These are phyloP conservation scores for Aspergillus kassunensis DNA, from an alignment of 495 filamentous ascomycete species.

Conservation along the genomic window DNA sequence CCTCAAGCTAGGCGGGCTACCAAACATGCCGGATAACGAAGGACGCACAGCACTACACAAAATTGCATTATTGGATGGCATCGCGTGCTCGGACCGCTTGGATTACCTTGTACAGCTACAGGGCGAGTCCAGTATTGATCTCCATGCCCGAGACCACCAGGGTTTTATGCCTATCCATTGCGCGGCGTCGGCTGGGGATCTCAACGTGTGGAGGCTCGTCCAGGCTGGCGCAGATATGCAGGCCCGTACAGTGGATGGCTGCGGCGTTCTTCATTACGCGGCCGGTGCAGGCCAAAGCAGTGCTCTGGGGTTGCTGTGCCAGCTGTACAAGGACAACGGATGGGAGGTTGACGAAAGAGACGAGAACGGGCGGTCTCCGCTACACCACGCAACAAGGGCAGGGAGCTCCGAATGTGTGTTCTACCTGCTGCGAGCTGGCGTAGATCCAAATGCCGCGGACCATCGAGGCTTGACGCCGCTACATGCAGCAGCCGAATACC, in stretches of 20 bases:
- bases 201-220: constrained; percentile 2
- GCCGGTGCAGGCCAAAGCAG: constrained; percentile 12
- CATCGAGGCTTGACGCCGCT: not conserved
- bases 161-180: constrained; percentile 81
- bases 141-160: constrained; percentile 75
- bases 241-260: constrained; percentile 1
- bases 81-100: too few species aligned
- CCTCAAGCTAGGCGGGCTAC: not conserved
- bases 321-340: not conserved
- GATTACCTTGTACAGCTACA: constrained; percentile 1
- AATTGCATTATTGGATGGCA: not conserved
- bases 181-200: constrained; percentile 32
- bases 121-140: constrained; percentile 47
- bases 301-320: constrained; percentile 9
- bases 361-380: constrained; percentile 5
- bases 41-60: constrained; percentile 6
- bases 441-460: not conserved
- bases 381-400: constrained; percentile 7
- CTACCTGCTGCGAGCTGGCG: not conserved
- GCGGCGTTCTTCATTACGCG: constrained; percentile 14
- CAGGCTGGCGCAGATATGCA: constrained; percentile 15
- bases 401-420: not conserved
- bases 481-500: not conserved
- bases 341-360: not conserved
- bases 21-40: not conserved